Evolutionary conservation across 805 yeast genomes (phyloP).

Genomic region (Candida stauntonica): DNA sequence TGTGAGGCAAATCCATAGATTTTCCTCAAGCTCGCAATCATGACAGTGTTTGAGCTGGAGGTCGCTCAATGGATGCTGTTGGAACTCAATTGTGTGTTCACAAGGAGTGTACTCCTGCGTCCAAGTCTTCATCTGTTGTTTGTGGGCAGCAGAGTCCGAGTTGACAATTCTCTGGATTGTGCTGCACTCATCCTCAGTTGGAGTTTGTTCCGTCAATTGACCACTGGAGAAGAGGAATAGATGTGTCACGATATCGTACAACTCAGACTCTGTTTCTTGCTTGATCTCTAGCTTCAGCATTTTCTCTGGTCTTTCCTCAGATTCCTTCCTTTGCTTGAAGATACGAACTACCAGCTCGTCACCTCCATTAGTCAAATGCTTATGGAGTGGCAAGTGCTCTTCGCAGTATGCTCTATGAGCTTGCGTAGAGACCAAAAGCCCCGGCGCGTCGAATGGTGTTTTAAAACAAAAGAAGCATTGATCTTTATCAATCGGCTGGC

Average conservation of each 20-base stretch:
- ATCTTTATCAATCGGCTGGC: constrained; percentile 63
- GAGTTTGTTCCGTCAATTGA: constrained; percentile 30
- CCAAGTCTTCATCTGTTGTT: constrained; percentile 85
- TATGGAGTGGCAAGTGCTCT: constrained; percentile 58
- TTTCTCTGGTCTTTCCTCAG: constrained; percentile 33
- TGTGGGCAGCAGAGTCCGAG: constrained; percentile 54
- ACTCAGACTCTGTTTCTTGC: constrained; percentile 57
- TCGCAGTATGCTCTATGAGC: constrained; percentile 72
- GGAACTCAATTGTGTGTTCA: constrained; percentile 60
- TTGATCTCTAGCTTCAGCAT: constrained; percentile 64
- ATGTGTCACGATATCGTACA: constrained; percentile 42
- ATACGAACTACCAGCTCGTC: constrained; percentile 51
- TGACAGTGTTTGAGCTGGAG: constrained; percentile 43
- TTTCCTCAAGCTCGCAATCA: constrained; percentile 62
- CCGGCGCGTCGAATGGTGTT: constrained; percentile 48
- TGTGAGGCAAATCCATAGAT: constrained; percentile 86
- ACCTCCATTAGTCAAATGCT: constrained; percentile 43
- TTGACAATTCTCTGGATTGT: constrained; percentile 41
- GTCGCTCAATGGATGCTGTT: constrained; percentile 32
- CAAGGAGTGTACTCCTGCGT: constrained; percentile 83
- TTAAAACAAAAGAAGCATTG: constrained; percentile 88
- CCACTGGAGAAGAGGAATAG: constrained; percentile 7
- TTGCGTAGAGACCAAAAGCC: constrained; percentile 70
- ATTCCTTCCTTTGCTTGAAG: constrained; percentile 45
- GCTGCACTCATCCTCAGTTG: constrained; percentile 24